Percentiles rank a stretch among this genome's conserved stretches.
Conservation (phyloP, 345 rosid genomes). For the Eutrema japonicum region DNA sequence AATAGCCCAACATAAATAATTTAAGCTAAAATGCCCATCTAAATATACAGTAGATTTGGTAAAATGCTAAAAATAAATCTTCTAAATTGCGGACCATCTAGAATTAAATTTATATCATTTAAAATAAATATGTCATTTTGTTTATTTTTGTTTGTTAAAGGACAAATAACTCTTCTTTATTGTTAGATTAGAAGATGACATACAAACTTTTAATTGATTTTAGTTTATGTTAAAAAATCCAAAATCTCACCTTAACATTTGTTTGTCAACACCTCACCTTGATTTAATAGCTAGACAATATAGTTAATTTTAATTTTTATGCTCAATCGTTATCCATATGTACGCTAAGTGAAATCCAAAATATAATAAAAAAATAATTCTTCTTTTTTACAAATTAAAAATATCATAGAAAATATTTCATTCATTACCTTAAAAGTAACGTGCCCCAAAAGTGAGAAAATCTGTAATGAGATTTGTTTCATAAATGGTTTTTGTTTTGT, state of each 20-base stretch:
- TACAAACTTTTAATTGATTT: not conserved
- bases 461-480: slow-evolving; percentile 34
- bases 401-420: not conserved
- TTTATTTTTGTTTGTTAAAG: too few species aligned
- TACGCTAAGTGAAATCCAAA: not conserved
- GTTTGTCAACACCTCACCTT: not conserved
- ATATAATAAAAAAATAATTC: not conserved
- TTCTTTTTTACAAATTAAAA: not conserved
- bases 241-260: not conserved
- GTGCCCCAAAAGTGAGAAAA: slow-evolving; percentile 14
- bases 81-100: too few species aligned
- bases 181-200: not conserved
- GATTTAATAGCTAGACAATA: not conserved
- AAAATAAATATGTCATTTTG: too few species aligned
- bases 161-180: not conserved
- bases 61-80: too few species aligned
- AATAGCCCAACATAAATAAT: too few species aligned
- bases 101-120: too few species aligned
- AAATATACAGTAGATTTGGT: too few species aligned
- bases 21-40: too few species aligned
- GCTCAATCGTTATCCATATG: not conserved
- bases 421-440: slow-evolving; percentile 18
- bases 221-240: slow-evolving; percentile 6
- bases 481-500: slow-evolving; percentile 35
- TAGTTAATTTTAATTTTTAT: not conserved